Base-by-base conservation (phyloP, 805 yeast genomes). In the Cyberlindnera bimundalis region DNA sequence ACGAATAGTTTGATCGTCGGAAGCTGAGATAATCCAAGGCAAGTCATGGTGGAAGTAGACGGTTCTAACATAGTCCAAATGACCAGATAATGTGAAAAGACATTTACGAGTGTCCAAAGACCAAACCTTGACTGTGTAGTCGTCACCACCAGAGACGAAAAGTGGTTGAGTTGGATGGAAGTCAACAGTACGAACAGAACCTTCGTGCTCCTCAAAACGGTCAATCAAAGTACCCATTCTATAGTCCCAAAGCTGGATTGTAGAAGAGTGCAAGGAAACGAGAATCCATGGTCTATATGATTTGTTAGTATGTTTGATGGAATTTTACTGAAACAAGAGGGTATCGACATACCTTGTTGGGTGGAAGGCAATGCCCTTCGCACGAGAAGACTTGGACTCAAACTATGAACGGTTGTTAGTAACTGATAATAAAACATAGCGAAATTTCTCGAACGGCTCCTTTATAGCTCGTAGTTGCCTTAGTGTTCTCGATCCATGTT, bases 161-260 rank as follows among this genome's bases (percentile, higher is more conserved):
- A 93, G 75, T 24, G 98, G 98, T 68, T 93, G 99, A 5, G 98
- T 88, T 43, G 97, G 97, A 67, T 93, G 99, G 75, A 93, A 91
- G 61, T 81, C 91, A 30, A 93, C 86, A 45, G 90, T 81, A 66
- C 99, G 81, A 19, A 93, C 99, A 3, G 99, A 98, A 20, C 99
- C 99, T 57, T 86, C 96, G 62, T 93, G 99, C 56, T 91, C 99
- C 66, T 93, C 99, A 59, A 89, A 93, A 43, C 97, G 78, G 64
- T 90, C 98, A 60, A 93, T 81, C 61, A 93, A 69, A 3, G 97
- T 89, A 32, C 99, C 99, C 99, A 93, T 93, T 59, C 99, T 81
- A 67, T 95, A 93, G 66, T 93, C 99, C 99, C 99, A 93, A 50
- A 93, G 74, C 65, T 95, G 99, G 62, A 93, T 91, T n/a, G 96